These are phyloP conservation scores for Escovopsis sp. DNA, from an alignment of 2,329 filamentous ascomycete genomes.

Conservation along the genomic window DNA sequence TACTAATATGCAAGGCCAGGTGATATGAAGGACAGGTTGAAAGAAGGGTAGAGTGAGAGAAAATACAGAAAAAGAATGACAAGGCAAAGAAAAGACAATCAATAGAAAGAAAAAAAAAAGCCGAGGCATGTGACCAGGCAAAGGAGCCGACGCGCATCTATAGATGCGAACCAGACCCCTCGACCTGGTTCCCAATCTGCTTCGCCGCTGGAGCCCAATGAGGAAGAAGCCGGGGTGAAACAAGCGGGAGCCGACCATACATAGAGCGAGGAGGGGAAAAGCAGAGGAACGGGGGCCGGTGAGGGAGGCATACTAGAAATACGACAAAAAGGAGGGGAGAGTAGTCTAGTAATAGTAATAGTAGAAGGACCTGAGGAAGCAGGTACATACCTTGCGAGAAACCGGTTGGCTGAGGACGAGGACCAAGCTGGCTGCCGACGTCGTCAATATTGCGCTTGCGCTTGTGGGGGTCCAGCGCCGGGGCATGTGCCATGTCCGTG, in stretches of 20 bases:
- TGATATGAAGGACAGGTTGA: too few species aligned
- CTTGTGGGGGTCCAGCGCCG: conserved; percentile 29
- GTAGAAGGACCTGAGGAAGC: not conserved
- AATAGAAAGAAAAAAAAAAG: not conserved
- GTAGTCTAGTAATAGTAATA: too few species aligned
- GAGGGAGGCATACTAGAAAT: not conserved
- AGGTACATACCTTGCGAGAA: conserved; percentile 28
- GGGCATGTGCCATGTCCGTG: conserved; percentile 26
- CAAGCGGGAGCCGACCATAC: not conserved
- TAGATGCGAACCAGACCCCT: too few species aligned
- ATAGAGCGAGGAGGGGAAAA: not conserved
- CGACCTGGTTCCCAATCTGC: too few species aligned
- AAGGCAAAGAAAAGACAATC: not conserved
- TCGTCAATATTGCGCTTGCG: conserved; percentile 35
- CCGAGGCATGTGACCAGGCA: too few species aligned
- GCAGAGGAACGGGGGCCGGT: not conserved
- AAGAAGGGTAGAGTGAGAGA: too few species aligned
- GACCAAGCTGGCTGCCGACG: conserved; percentile 22
- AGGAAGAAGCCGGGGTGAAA: not conserved
- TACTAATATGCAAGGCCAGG: too few species aligned
- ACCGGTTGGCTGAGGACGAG: conserved; percentile 27
- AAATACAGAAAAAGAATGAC: not conserved
- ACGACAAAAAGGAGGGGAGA: not conserved
- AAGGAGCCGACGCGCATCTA: too few species aligned
- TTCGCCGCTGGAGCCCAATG: not conserved